A percentile compares a stretch with the other conserved stretches of the same genome.
These are phyloP conservation scores for Lonicera japonica DNA, from an alignment of 129 eudicot species.

Conservation along the genomic window DNA sequence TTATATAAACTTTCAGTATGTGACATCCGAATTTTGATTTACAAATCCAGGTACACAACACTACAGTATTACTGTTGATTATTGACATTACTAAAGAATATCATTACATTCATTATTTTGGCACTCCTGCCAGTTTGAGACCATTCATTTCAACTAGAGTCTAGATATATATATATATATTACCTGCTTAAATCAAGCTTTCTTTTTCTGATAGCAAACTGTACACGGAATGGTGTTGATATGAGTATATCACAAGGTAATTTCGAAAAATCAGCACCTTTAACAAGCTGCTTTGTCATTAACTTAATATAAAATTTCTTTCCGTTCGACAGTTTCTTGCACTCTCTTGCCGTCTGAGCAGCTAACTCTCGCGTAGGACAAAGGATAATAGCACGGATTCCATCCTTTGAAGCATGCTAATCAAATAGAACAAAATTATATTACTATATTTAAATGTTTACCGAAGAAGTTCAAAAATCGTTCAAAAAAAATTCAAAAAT, in stretches of 20 bases:
- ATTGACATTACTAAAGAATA: background rate
- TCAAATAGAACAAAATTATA: background rate
- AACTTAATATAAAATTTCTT: constrained; percentile 73
- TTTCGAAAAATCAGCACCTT: constrained; percentile 73
- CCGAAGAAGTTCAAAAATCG: constrained; percentile 5
- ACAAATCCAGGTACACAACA: background rate
- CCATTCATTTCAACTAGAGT: constrained; percentile 7
- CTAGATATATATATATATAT: constrained; percentile 11
- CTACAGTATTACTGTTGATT: background rate
- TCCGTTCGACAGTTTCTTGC: constrained; percentile 79
- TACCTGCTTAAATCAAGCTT: constrained; percentile 92
- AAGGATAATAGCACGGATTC: constrained; percentile 78
- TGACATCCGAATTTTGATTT: background rate
- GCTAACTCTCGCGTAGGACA: constrained; percentile 96
- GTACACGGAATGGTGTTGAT: constrained; percentile 79
- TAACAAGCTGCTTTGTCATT: constrained; percentile 87
- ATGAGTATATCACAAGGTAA: constrained; percentile 76
- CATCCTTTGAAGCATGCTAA: constrained; percentile 71
- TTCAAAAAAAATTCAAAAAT: background rate
- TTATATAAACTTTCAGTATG: background rate
- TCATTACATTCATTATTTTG: background rate
- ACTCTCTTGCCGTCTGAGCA: constrained; percentile 92
- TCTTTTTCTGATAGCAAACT: constrained; percentile 56
- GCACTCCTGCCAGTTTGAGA: background rate
- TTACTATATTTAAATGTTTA: too few species aligned